Evolutionary conservation across 2,329 filamentous ascomycete species (phyloP).

Genomic region (Colletotrichum australisinense): DNA sequence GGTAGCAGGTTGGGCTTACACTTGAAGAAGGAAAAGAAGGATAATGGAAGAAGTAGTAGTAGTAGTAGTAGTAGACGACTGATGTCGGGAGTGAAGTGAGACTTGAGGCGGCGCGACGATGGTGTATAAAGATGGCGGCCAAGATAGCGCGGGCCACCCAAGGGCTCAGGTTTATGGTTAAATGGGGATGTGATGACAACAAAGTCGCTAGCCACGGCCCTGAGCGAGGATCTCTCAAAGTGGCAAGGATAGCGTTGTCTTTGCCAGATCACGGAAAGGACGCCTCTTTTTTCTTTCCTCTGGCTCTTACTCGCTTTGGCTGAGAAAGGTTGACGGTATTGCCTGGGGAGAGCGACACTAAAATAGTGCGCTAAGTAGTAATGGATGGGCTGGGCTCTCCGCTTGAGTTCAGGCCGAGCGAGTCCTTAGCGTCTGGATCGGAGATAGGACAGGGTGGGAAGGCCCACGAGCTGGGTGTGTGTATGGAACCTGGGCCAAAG

Average conservation of each 20-base stretch:
- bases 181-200: slow-evolving; percentile 38
- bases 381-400: slow-evolving; percentile 38
- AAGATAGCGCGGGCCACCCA: slow-evolving; percentile 38
- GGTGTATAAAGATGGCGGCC: slow-evolving; percentile 38
- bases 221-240: slow-evolving; percentile 38
- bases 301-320: slow-evolving; percentile 27
- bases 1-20: slow-evolving; percentile 28
- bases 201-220: slow-evolving; percentile 37
- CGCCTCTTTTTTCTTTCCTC: slow-evolving; percentile 25
- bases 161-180: slow-evolving; percentile 38
- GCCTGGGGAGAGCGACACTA: slow-evolving; percentile 38
- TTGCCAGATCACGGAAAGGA: slow-evolving; percentile 36
- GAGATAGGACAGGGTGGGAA: slow-evolving; percentile 33
- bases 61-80: slow-evolving; percentile 7
- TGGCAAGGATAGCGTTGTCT: slow-evolving; percentile 38
- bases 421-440: slow-evolving; percentile 36
- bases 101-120: slow-evolving; percentile 38
- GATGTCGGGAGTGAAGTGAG: slow-evolving; percentile 32
- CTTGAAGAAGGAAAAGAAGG: slow-evolving; percentile 36
- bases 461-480: slow-evolving; percentile 29
- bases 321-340: slow-evolving; percentile 28
- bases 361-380: slow-evolving; percentile 38
- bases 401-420: slow-evolving; percentile 35
- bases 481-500: slow-evolving; percentile 28
- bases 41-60: slow-evolving; percentile 25